A percentile compares a stretch with the other conserved stretches of the same genome.
phyloP scores from a whole-genome alignment of 768 basidiomycete genomes.

The Leccinum olivaceopallidum region DNA sequence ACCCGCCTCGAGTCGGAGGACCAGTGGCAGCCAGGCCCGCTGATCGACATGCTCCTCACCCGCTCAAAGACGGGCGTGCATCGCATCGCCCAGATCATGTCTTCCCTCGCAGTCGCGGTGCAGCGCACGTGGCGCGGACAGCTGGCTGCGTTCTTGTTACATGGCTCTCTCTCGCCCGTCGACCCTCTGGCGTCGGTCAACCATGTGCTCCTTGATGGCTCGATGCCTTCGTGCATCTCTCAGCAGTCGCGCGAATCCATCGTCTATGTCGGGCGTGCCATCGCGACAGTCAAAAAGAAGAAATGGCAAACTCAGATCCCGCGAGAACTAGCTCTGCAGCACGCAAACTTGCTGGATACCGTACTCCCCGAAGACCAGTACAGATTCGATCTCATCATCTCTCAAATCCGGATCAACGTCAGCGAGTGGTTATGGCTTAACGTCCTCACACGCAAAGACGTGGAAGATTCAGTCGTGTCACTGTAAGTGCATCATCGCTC shows the following conservation, averaged over 20 bases:
- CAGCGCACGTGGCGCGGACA: conserved; percentile 84
- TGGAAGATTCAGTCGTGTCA: conserved; percentile 82
- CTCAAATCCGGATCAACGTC: conserved; percentile 74
- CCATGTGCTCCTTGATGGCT: conserved; percentile 59
- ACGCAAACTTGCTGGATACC: conserved; percentile 62
- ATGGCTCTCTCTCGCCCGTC: conserved; percentile 60
- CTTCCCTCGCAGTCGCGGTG: conserved; percentile 67
- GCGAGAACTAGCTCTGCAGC: conserved; percentile 58
- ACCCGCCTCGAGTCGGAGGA: conserved; percentile 56
- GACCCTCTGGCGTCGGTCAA: conserved; percentile 69
- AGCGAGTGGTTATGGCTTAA: conserved; percentile 96
- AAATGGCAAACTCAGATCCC: conserved; percentile 82
- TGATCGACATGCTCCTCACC: conserved; percentile 76
- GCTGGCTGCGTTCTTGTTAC: conserved; percentile 78
- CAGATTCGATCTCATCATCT: conserved; percentile 71
- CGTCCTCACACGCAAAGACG: conserved; percentile 79
- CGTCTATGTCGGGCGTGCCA: conserved; percentile 82
- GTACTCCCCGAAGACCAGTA: conserved; percentile 77
- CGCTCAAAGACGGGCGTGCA: conserved; percentile 80
- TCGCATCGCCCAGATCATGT: conserved; percentile 69
- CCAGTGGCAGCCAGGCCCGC: conserved; percentile 64
- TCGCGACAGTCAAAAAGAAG: conserved; percentile 78
- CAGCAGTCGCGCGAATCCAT: conserved; percentile 77
- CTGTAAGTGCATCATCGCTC: conserved; percentile 51
- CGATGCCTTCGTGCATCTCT: conserved; percentile 77